A percentile compares a stretch with the other conserved stretches of the same genome.
phyloP scores from a whole-genome alignment of 176 grass and related monocot genomes.

The maize (Zea mays) region Zm-B73-REFERENCE-NAM-5.0 NC_050096.1:294995501-294996000 shows the following conservation, averaged over 20 bases:
- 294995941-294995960: background rate
- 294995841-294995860: slow-evolving; percentile 14
- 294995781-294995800: background rate
- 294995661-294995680: background rate
- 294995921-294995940: background rate
- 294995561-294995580: background rate
- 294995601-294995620: background rate
- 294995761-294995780: slow-evolving; percentile 32
- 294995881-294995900: slow-evolving; percentile 6
- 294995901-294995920: background rate
- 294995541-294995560: background rate
- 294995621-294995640: slow-evolving; percentile 18
- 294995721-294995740: slow-evolving; percentile 34
- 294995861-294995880: slow-evolving; percentile 15
- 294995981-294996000: slow-evolving; percentile 7
- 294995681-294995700: background rate
- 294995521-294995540: background rate
- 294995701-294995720: slow-evolving; percentile 8
- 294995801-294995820: slow-evolving; percentile 10
- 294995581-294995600: background rate
- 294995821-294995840: slow-evolving; percentile 37
- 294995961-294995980: background rate
- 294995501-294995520: background rate
- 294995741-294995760: slow-evolving; percentile 1
- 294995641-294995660: background rate